Evolutionary conservation across 495 filamentous ascomycete species (phyloP), one percentile per base, ranked within the genome.

Genomic region (Aspergillus bertholletiae): DNA sequence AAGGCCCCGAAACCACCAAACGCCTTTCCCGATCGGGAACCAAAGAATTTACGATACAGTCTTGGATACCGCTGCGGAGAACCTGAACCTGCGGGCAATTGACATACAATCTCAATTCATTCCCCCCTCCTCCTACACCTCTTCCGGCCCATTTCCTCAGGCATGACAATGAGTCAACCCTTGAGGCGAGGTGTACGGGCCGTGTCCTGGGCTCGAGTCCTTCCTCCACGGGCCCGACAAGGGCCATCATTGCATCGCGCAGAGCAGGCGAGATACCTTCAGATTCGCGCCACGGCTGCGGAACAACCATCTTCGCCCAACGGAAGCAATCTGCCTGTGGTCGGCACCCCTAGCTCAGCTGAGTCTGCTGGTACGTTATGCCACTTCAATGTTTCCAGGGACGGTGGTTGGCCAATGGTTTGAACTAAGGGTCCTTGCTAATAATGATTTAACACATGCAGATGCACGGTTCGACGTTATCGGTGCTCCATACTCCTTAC

Each of bases 401-500:
- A 28, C 23, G 34, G 17, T 37, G 34, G 13, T n/a, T 15, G 2
- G 5, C 13, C 34, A n/a, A 37, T 6, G 9, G 13, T 15, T n/a
- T 2, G 13, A 37, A 37, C 34, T 15, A 43, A 28, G n/a, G 7
- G 5, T 45, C 39, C 37, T 51, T 37, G 40, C 53, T 61, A 49
- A 58, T 51, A 50, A 20, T n/a, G n/a, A n/a, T n/a, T 51, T 18
- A 30, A 21, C 37, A 5, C 15, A 46, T 24, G 12, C 55, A 96
- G 94, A 97, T 85, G 94, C 93, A 18, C 85, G 84, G 51, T 98
- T 98, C 67, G 90, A 97, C 65, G 90, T 97, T 27, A 72, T 97
- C 57, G 94, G 92, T 46, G 78, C 88, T 20, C 89, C 92, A 3
- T 92, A 89, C 66, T 96, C 95, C 30, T 81, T 98, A 43, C 88